Base-by-base conservation (phyloP, 2,329 filamentous ascomycete genomes). In the Botryotinia convoluta region DNA sequence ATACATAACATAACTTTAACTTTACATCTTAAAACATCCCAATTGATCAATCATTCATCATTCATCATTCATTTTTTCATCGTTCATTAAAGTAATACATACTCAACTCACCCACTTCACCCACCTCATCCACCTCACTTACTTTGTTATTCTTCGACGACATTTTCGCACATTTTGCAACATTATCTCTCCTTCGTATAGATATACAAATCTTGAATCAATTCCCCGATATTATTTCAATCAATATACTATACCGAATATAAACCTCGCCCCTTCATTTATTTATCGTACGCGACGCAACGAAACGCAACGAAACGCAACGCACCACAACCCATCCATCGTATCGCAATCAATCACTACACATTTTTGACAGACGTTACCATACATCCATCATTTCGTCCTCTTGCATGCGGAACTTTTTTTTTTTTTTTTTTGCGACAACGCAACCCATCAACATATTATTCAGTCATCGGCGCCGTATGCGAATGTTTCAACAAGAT, bases 371-470 rank as follows among this genome's bases (percentile, higher is more conserved):
- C 39, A 6, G 44, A 54, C 62, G 42, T 10, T 39, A 12, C 14
- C 51, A 57, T 3, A 57, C 14, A 29, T 29, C n/a, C 14, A 29
- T 29, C n/a, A 8, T 37, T 37, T 26, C 6, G 16, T 54, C 48
- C 35, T 51, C 44, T 48, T 71, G 69, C 35, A 71, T 71, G 69
- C 60, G 45, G 69, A 65, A 57, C 59, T 18, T 39, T 65, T 59
- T 22, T 29, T 16, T 59, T 22, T 29, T 16, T 26, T 39, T 65
- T 35, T 35, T 42, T 18, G 60, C 60, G 37, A 63, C 61, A 32
- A 63, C 37, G 26, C 61, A 63, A 29, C 26, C 61, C 42, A 44
- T 54, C 39, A 22, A 32, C 39, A 29, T 32, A 67, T 59, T 22
- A 22, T 42, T 44, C 67, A 69, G 26, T 44, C 67, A 57, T 39